Evolutionary conservation across 805 yeast species (phyloP), one percentile per base, ranked within the genome.

Genomic region (Cyberlindnera nakhonratchasimensis): DNA sequence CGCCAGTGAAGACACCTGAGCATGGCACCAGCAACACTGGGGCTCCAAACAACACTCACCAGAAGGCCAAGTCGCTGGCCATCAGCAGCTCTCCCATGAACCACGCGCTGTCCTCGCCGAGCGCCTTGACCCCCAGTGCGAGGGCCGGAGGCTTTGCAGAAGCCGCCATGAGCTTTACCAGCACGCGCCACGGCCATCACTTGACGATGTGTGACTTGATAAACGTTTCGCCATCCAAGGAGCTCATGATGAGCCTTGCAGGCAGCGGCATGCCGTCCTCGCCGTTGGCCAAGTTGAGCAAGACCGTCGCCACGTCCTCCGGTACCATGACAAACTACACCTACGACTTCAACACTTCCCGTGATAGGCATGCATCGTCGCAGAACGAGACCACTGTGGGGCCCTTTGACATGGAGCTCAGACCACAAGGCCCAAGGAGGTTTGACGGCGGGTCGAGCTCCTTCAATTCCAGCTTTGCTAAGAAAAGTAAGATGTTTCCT

Each of bases 321-420:
- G 34, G 32, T 20, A 20, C 18, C 6, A 12, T 37, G 34, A 20
- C 23, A 7, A 29, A 38, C 33, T 42, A 42, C 29, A 37, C 42
- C 22, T 37, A 37, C 22, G 39, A 29, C 32, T 29, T 14, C 18
- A 23, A 24, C 12, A 29, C 29, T 19, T 20, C 25, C 9, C 30
- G 29, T 22, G 31, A 17, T 2, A 23, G 20, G 21, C 31, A 18
- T 8, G 32, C 29, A 25, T 37, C 45, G 16, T 33, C 41, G 4
- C 37, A 25, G 7, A 21, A 18, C 13, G 39, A 32, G 7, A 30
- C 38, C 6, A 40, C 46, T 2, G 34, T 47, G 19, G 36, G 32
- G 8, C 50, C 50, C 10, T 31, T 37, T 18, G 50, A 46, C 10
- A 40, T 23, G 29, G 50, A 46, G 32, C 9, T 42, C 24, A 36